These are phyloP conservation scores for Diplodia intermedia DNA, from an alignment of 2,329 filamentous ascomycete genomes.

Conservation along the genomic window DNA sequence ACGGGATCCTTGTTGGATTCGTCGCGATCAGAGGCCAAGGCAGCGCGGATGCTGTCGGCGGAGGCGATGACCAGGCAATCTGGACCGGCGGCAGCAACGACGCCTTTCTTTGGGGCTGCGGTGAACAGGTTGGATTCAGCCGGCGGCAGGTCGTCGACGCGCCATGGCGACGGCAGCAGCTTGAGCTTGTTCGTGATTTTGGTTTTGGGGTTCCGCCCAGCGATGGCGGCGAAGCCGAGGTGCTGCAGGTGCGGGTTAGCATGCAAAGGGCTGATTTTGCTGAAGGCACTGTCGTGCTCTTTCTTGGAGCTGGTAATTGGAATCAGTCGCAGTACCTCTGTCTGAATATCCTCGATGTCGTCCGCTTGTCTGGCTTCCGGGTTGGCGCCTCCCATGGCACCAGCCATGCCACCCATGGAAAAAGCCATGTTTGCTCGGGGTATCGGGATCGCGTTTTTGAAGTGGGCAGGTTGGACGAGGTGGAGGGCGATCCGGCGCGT, in stretches of 20 bases:
- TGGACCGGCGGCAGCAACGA: slow-evolving; percentile 85
- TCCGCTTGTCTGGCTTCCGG: slow-evolving; percentile 61
- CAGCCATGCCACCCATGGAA: slow-evolving; percentile 59
- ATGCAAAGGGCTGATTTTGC: background rate
- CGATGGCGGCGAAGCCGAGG: slow-evolving; percentile 75
- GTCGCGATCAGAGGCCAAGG: slow-evolving; percentile 84
- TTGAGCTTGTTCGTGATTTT: slow-evolving; percentile 75
- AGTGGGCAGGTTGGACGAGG: background rate
- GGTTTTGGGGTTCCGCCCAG: slow-evolving; percentile 14
- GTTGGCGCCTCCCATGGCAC: slow-evolving; percentile 50
- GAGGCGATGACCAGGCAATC: slow-evolving; percentile 91
- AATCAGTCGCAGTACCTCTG: slow-evolving; percentile 66
- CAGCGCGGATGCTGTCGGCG: slow-evolving; percentile 78
- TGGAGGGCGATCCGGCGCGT: background rate
- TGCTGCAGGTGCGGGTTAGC: slow-evolving; percentile 35
- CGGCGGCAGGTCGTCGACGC: slow-evolving; percentile 69
- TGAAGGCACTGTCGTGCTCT: slow-evolving; percentile 33
- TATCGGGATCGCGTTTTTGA: background rate
- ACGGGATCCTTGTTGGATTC: slow-evolving; percentile 65
- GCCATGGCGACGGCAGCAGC: slow-evolving; percentile 79
- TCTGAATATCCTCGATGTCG: slow-evolving; percentile 78
- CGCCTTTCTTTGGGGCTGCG: slow-evolving; percentile 77
- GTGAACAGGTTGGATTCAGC: slow-evolving; percentile 82
- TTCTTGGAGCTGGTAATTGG: background rate
- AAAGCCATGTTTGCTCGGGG: slow-evolving; percentile 65